Evolutionary conservation across 495 filamentous ascomycete genomes (phyloP).

Genomic region (Neurospora tetraspora): DNA sequence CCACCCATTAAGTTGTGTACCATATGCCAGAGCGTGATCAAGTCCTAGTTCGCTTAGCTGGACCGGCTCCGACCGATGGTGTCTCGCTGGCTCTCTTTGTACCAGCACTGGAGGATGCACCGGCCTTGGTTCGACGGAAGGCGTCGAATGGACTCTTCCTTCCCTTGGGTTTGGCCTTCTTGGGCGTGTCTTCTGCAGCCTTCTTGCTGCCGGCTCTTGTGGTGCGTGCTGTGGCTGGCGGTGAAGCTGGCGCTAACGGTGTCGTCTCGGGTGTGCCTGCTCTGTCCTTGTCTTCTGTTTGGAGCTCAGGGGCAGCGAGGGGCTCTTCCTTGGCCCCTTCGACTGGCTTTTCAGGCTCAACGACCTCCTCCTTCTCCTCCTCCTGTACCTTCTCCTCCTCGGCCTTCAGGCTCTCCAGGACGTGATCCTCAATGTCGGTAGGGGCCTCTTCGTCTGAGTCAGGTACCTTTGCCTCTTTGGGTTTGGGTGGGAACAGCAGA

Average conservation of each 20-base stretch:
- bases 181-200: conserved; percentile 15
- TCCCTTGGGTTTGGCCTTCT: conserved; percentile 16
- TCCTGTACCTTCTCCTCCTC: conserved; percentile 43
- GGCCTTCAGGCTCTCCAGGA: conserved; percentile 38
- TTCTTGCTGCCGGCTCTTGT: conserved; percentile 34
- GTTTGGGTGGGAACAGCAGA: conserved; percentile 61
- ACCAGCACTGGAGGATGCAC: conserved; percentile 11
- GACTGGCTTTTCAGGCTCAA: not conserved
- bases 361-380: conserved; percentile 4
- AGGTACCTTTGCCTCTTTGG: conserved; percentile 35
- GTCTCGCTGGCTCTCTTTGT: conserved; percentile 39
- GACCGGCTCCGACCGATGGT: conserved; percentile 17
- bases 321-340: not conserved
- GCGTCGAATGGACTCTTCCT: conserved; percentile 55
- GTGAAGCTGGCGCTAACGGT: conserved; percentile 42
- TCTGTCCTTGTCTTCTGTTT: not conserved
- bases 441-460: conserved; percentile 46
- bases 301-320: not conserved
- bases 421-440: conserved; percentile 44
- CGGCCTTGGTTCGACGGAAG: conserved; percentile 53
- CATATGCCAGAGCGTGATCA: conserved; percentile 10
- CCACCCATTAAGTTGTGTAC: not conserved
- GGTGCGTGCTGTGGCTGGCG: conserved; percentile 44
- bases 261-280: conserved; percentile 42
- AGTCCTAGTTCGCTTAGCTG: conserved; percentile 27